Evolutionary conservation across 2,329 filamentous ascomycete genomes (phyloP).

Genomic region (Colletotrichum brevisporum): DNA sequence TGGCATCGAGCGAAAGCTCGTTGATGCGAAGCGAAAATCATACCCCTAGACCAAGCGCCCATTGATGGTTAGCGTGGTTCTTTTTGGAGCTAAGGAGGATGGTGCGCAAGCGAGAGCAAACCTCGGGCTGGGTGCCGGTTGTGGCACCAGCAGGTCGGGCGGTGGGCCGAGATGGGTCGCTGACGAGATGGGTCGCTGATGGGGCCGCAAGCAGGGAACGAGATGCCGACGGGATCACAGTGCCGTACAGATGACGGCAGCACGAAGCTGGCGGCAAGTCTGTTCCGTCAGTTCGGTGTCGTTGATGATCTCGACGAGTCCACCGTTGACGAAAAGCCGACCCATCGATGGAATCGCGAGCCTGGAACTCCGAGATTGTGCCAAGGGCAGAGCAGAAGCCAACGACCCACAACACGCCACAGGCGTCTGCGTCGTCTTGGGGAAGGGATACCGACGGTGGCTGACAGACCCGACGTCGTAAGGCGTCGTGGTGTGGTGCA

Average conservation of each 20-base stretch:
- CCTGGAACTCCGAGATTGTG: slow-evolving; percentile 17
- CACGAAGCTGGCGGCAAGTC: slow-evolving; percentile 11
- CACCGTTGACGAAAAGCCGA: slow-evolving; percentile 6
- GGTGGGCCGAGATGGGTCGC: slow-evolving; percentile 13
- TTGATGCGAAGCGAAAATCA: slow-evolving; percentile 37
- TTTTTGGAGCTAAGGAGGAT: no score
- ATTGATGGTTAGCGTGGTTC: fast-evolving
- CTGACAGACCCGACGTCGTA: no score
- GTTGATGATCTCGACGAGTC: slow-evolving; percentile 12
- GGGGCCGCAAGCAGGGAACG: slow-evolving; percentile 12
- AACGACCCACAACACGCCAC: background rate
- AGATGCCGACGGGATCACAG: slow-evolving; percentile 11
- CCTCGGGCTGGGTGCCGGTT: no score
- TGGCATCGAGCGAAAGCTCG: no score
- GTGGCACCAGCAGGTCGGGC: background rate
- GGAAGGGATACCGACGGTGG: slow-evolving; percentile 9
- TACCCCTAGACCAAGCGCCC: slow-evolving; percentile 41
- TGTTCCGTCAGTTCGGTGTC: slow-evolving; percentile 8
- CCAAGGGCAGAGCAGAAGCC: background rate
- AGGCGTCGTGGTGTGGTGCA: background rate
- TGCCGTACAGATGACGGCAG: slow-evolving; percentile 31
- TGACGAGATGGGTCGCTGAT: background rate
- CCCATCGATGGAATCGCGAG: slow-evolving; percentile 19
- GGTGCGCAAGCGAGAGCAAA: no score
- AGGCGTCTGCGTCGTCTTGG: background rate